Percentiles rank a stretch among this genome's conserved stretches.
Conservation (phyloP, 2,329 filamentous ascomycete genomes). For the Ceratocystis alfenasii region DNA sequence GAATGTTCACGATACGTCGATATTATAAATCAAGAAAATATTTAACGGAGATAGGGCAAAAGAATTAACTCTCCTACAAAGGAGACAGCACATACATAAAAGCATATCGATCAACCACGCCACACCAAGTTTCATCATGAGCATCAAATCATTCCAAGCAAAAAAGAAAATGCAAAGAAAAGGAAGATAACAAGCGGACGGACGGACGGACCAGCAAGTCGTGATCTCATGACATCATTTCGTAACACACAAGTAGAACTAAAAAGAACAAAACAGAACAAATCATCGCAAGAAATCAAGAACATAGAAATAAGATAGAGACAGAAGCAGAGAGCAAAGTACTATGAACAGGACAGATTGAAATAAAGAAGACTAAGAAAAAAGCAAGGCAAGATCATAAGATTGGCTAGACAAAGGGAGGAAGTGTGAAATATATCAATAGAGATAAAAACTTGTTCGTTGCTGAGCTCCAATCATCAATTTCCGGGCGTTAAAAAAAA, state of each 20-base stretch:
- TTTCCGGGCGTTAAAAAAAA: slow-evolving; percentile 1
- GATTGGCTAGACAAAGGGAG: neutral
- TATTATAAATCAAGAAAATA: neutral
- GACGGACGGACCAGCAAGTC: neutral
- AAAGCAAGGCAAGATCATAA: neutral
- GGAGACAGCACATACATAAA: neutral
- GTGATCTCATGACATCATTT: slow-evolving; percentile 8
- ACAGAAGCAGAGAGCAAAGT: slow-evolving; percentile 5
- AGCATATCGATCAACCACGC: neutral
- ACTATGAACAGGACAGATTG: slow-evolving; percentile 1
- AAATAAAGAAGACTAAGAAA: neutral
- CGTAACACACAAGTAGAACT: neutral
- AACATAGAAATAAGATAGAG: neutral
- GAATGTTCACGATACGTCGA: too few relatives aligned
- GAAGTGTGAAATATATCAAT: neutral
- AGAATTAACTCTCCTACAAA: neutral
- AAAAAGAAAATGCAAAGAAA: neutral
- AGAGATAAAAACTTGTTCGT: slow-evolving; percentile 2
- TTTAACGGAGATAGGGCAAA: neutral
- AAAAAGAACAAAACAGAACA: neutral
- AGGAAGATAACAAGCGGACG: too few relatives aligned
- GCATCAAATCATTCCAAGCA: neutral
- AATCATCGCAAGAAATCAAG: too few relatives aligned
- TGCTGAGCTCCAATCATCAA: slow-evolving; percentile 3
- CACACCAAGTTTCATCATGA: neutral